phyloP scores from a whole-genome alignment of 169 alveolate species.

The Toxoplasma gondii region DNA sequence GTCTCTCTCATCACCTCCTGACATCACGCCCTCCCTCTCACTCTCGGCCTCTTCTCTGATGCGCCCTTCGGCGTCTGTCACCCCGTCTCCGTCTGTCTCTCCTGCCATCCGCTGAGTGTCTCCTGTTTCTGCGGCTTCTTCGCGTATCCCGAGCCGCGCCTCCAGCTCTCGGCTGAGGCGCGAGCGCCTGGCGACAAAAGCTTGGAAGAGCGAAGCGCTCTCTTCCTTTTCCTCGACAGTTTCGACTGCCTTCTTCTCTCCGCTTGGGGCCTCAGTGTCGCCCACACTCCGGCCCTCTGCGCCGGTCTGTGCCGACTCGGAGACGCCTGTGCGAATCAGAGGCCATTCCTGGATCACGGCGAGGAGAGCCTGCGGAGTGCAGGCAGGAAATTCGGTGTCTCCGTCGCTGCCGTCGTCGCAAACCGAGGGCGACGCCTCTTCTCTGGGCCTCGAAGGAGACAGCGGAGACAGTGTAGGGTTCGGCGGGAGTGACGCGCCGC shows the following conservation, averaged over 20 bases:
- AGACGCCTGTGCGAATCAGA: neutral
- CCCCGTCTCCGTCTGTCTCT: neutral
- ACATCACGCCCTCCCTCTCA: neutral
- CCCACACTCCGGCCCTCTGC: neutral
- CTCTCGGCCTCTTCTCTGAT: neutral
- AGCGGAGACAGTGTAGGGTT: too few relatives aligned
- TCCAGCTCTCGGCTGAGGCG: neutral
- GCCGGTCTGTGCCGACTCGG: neutral
- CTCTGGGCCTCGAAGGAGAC: neutral
- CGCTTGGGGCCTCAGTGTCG: neutral
- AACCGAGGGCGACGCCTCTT: neutral
- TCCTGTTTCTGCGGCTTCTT: neutral
- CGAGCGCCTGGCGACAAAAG: neutral
- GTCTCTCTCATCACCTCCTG: neutral
- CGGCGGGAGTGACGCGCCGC: neutral
- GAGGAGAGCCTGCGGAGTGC: neutral
- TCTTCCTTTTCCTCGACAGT: neutral
- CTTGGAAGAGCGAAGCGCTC: neutral
- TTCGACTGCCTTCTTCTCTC: neutral
- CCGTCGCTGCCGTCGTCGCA: neutral
- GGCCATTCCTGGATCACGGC: constrained; percentile 31
- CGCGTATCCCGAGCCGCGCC: neutral
- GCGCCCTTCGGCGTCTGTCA: neutral
- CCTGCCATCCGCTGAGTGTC: neutral
- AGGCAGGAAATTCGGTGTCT: neutral